These are phyloP conservation scores for Eragrostis nindensis DNA, from an alignment of 176 grass and related monocot genomes.

Conservation along the genomic window DNA sequence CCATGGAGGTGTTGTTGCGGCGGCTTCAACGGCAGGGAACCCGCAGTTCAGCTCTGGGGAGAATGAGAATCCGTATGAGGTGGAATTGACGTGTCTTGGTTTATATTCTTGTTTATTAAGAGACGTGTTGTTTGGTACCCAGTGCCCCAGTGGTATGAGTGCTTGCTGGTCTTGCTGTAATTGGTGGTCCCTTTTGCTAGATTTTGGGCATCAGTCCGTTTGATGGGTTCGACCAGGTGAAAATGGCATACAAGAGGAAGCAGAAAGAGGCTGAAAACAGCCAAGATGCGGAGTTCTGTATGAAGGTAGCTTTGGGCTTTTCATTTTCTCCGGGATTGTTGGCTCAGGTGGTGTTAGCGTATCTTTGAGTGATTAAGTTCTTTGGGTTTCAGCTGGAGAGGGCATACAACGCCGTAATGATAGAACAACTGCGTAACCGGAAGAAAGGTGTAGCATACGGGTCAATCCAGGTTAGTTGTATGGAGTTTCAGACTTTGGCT, in stretches of 20 bases:
- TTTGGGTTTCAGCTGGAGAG: slow-evolving; percentile 61
- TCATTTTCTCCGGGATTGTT: background rate
- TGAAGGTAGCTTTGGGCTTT: slow-evolving; percentile 51
- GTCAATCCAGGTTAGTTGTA: slow-evolving; percentile 52
- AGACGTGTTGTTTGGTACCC: background rate
- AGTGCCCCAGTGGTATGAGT: background rate
- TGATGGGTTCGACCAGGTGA: slow-evolving; percentile 62
- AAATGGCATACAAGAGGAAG: slow-evolving; percentile 57
- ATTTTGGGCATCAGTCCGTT: slow-evolving; percentile 65
- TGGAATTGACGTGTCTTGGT: slow-evolving; percentile 16
- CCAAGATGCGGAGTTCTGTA: slow-evolving; percentile 35
- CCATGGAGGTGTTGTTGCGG: slow-evolving; percentile 30
- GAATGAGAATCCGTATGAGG: slow-evolving; percentile 61
- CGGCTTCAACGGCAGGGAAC: slow-evolving; percentile 48
- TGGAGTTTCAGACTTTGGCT: background rate
- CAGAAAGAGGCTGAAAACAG: slow-evolving; percentile 54
- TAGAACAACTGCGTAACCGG: slow-evolving; percentile 61
- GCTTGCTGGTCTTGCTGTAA: background rate
- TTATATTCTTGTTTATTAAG: slow-evolving; percentile 22
- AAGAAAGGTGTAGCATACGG: slow-evolving; percentile 59
- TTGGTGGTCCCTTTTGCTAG: slow-evolving; percentile 33
- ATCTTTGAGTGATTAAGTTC: background rate
- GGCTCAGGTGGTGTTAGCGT: background rate
- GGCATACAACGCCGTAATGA: slow-evolving; percentile 69
- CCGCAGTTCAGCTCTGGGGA: slow-evolving; percentile 30